phyloP scores from a whole-genome alignment of 805 yeast species.

The Wickerhamomyces chambardii region DNA sequence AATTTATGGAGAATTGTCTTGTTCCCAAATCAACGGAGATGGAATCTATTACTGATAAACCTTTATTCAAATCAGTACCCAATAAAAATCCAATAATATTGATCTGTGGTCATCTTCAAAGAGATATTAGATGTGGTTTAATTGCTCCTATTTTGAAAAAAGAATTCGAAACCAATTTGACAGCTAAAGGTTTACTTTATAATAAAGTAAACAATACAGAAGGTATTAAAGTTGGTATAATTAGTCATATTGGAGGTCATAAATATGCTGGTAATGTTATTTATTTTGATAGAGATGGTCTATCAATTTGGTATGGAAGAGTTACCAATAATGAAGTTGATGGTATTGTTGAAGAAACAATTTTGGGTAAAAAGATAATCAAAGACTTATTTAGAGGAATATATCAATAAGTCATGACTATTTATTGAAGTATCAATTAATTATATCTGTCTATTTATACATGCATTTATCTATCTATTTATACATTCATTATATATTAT shows the following conservation, averaged over 20 bases:
- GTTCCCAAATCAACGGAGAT: no score
- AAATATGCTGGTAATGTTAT: conserved; percentile 77
- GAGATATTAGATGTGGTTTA: conserved; percentile 62
- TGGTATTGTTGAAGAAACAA: conserved; percentile 49
- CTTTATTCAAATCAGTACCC: conserved; percentile 18
- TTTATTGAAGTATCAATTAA: no score
- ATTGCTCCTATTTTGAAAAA: conserved; percentile 47
- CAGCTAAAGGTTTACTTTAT: conserved; percentile 21
- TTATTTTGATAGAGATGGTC: conserved; percentile 34
- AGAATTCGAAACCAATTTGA: conserved; percentile 40
- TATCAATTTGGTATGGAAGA: conserved; percentile 64
- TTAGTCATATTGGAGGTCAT: conserved; percentile 84
- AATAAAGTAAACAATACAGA: conserved; percentile 11
- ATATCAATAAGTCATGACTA: neutral
- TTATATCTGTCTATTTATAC: no score
- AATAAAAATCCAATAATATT: conserved; percentile 24
- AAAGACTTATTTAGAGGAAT: conserved; percentile 48
- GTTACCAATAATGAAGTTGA: conserved; percentile 61
- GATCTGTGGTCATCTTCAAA: conserved; percentile 55
- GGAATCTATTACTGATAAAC: conserved; percentile 4
- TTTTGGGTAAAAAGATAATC: conserved; percentile 39
- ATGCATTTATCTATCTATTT: no score
- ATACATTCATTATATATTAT: no score
- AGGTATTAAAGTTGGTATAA: conserved; percentile 37
- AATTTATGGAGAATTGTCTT: conserved; percentile 33